Percentiles rank a stretch among this genome's conserved stretches.
phyloP scores from a whole-genome alignment of 1,284 basidiomycete species.

The Vanrija pseudolonga region DNA sequence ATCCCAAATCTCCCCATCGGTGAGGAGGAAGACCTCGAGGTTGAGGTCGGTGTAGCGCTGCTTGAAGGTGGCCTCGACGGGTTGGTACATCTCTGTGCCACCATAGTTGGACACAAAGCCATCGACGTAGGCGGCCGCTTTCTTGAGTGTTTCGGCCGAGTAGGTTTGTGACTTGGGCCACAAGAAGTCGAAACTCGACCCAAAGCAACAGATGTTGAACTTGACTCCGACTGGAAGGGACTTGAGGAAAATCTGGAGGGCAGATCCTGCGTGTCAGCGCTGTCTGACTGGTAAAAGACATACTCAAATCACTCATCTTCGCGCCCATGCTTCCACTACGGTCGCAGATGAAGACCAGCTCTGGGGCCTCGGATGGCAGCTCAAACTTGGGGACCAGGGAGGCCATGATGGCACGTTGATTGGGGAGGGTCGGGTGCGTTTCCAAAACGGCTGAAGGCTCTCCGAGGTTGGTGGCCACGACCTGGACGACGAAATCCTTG shows the following conservation, averaged over 20 bases:
- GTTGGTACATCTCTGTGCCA: conserved; percentile 25
- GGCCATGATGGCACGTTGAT: conserved; percentile 12
- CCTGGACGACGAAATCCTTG: conserved; percentile 23
- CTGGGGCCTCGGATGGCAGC: conserved; percentile 8
- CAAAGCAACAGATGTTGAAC: conserved; percentile 34
- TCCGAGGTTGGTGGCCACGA: conserved; percentile 17
- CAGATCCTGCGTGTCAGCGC: conserved; percentile 4
- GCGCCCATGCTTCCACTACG: conserved; percentile 24
- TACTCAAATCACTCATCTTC: conserved; percentile 15
- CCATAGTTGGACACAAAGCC: conserved; percentile 20
- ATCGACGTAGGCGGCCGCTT: conserved; percentile 19
- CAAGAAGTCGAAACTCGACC: conserved; percentile 7
- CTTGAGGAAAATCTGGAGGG: conserved; percentile 18
- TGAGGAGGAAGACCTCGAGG: conserved; percentile 30
- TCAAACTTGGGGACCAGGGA: conserved; percentile 12
- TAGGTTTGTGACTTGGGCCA: conserved; percentile 8
- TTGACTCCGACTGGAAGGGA: conserved; percentile 19
- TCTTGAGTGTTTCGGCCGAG: conserved; percentile 11
- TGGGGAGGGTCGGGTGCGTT: conserved; percentile 6
- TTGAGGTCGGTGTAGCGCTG: conserved; percentile 16
- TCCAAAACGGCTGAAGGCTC: conserved; percentile 24
- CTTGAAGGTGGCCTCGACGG: conserved; percentile 18
- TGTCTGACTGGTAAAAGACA: not conserved
- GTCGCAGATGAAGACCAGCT: conserved; percentile 34
- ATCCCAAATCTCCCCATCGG: conserved; percentile 32